Evolutionary conservation across 163 green algal genomes (phyloP).

Genomic region (Prototheca wickerhamii): DNA sequence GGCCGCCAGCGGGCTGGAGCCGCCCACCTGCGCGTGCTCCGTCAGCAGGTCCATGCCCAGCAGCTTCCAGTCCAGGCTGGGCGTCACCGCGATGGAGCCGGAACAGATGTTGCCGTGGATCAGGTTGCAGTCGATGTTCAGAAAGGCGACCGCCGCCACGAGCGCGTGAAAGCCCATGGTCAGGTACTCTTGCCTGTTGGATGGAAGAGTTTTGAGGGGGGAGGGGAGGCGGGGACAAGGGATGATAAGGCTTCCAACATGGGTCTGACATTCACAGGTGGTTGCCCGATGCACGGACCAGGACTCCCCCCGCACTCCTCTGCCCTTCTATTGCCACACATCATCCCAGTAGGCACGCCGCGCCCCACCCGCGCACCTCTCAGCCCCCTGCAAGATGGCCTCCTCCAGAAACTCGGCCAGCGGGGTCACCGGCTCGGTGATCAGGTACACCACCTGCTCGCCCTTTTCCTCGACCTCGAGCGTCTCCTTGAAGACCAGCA

Average conservation of each 20-base stretch:
- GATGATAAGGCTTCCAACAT: neutral
- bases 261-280: neutral
- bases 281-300: neutral
- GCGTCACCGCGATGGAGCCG: slow-evolving; percentile 78
- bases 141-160: slow-evolving; percentile 84
- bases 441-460: slow-evolving; percentile 74
- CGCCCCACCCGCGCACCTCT: slow-evolving; percentile 6
- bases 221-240: neutral
- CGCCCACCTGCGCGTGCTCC: slow-evolving; percentile 43
- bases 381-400: slow-evolving; percentile 40
- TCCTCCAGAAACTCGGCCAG: slow-evolving; percentile 64
- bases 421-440: slow-evolving; percentile 85
- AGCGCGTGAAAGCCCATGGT: slow-evolving; percentile 84
- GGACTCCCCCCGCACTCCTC: neutral
- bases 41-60: slow-evolving; percentile 84
- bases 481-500: slow-evolving; percentile 85
- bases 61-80: slow-evolving; percentile 92
- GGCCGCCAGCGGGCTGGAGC: slow-evolving; percentile 32
- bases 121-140: slow-evolving; percentile 94
- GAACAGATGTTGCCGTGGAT: slow-evolving; percentile 90
- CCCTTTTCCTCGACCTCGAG: slow-evolving; percentile 73
- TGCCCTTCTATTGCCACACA: neutral
- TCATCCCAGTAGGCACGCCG: neutral
- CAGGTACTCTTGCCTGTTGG: slow-evolving; percentile 73
- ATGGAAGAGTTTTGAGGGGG: neutral